Conservation (phyloP, 257 asterid genomes). For the Nicotiana knightiana region DNA sequence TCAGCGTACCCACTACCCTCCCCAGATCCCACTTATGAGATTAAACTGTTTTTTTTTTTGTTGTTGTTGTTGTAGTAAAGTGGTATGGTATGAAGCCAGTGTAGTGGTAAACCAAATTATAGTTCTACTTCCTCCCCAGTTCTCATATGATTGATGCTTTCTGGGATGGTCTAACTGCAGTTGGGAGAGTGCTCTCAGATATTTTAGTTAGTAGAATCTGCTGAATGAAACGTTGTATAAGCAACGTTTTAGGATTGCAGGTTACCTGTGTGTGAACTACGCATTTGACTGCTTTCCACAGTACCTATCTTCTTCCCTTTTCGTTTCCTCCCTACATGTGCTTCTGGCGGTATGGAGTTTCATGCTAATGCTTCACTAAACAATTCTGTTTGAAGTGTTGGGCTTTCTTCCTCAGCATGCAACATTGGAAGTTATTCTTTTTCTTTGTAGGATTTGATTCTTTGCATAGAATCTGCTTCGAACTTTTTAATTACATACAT, state of each 20-base stretch:
- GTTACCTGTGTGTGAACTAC: background rate
- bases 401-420: background rate
- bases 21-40: no score
- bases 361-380: background rate
- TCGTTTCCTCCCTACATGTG: background rate
- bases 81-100: background rate
- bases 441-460: background rate
- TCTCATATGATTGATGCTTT: background rate
- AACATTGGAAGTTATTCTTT: background rate
- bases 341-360: background rate
- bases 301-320: background rate
- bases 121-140: background rate
- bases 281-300: background rate
- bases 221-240: background rate
- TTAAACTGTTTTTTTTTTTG: no score
- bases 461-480: background rate
- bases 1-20: no score
- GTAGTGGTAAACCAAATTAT: background rate
- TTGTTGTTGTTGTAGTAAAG: background rate
- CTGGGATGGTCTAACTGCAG: background rate
- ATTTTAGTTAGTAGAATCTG: background rate
- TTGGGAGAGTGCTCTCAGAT: background rate
- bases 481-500: background rate
- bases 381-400: background rate
- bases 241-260: background rate